Base-by-base conservation (phyloP, 805 yeast species). In the Starmerella etchellsii region DNA sequence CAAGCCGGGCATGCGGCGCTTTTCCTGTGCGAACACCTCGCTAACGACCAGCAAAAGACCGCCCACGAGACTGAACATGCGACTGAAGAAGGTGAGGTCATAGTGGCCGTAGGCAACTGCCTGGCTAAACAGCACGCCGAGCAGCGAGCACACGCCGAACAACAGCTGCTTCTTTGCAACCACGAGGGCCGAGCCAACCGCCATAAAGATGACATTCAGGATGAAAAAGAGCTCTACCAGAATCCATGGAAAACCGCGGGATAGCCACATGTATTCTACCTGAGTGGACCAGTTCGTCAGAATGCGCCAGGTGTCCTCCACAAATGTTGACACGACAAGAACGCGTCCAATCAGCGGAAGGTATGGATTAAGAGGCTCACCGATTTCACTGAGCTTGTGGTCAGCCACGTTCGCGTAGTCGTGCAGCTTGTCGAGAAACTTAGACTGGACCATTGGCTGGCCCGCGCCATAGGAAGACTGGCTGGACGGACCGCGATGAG, bases 211-310 rank as follows among this genome's bases (percentile, higher is more conserved):
- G 27, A 85, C 72, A 53, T 85, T 81, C 31, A 62, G 26, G 8
- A 73, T 44, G 48, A 91, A 68, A 53, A 84, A 81, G n/a, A 75
- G 30, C n/a, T 78, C 69, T 18, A 85, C 84, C 42, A 88, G 62
- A 69, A 79, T 73, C 51, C 74, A 70, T 60, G 94, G 93, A 45
- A 78, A 65, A 52, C 78, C 82, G 58, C 94, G 76, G 66, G 76
- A 81, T 51, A 75, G 74, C 66, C 81, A 71, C 52, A 91, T 68
- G 60, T 81, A 88, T 59, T 74, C 80, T 20, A 83, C 82, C 62
- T 88, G 98, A 54, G 83, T 94, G 27, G 70, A 61, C 96, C 96
- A 88, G 64, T 87, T 96, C 5, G 84, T 65, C 39, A 76, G 52
- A 54, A 88, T 82, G 60, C 98, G 73, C 39, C 78, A 58, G 3